These are phyloP conservation scores for Penicillium malachiteum DNA, from an alignment of 495 filamentous ascomycete genomes.

Conservation along the genomic window DNA sequence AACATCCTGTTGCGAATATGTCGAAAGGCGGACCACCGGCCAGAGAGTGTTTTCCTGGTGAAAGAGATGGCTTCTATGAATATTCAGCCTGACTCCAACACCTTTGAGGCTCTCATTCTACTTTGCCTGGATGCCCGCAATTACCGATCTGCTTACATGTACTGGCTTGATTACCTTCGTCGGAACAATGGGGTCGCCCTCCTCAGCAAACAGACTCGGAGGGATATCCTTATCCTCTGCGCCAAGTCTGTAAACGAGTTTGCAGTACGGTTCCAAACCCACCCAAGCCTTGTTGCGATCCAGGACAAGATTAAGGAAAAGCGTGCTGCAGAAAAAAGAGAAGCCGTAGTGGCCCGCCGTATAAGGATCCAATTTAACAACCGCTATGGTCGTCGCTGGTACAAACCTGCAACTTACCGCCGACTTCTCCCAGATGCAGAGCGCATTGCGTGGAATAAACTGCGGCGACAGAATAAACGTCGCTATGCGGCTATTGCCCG, in stretches of 20 bases:
- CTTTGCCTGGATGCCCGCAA: constrained; percentile 55
- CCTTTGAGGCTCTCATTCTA: constrained; percentile 68
- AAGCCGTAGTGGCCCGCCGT: too few species aligned
- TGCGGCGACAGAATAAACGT: constrained; percentile 2
- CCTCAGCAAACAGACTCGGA: constrained; percentile 20
- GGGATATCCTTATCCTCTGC: constrained; percentile 33
- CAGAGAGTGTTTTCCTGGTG: constrained; percentile 65
- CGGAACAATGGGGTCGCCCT: constrained; percentile 13
- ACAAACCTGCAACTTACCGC: not conserved
- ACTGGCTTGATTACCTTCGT: constrained; percentile 37
- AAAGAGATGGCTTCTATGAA: constrained; percentile 69
- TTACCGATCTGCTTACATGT: constrained; percentile 40
- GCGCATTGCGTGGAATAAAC: constrained; percentile 7
- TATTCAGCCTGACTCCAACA: constrained; percentile 56
- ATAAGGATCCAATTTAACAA: not conserved
- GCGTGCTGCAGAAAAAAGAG: too few species aligned
- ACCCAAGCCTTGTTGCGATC: constrained; percentile 12
- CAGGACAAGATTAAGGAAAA: too few species aligned
- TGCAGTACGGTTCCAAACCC: constrained; percentile 31
- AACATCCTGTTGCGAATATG: constrained; percentile 67
- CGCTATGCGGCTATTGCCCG: not conserved
- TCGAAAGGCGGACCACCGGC: constrained; percentile 44
- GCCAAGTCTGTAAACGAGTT: constrained; percentile 26
- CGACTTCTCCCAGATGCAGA: constrained; percentile 12
- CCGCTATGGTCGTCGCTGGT: not conserved